These are phyloP conservation scores for Phytomonas sp. DNA, from an alignment of 208 protist genomes.

Conservation along the genomic window DNA sequence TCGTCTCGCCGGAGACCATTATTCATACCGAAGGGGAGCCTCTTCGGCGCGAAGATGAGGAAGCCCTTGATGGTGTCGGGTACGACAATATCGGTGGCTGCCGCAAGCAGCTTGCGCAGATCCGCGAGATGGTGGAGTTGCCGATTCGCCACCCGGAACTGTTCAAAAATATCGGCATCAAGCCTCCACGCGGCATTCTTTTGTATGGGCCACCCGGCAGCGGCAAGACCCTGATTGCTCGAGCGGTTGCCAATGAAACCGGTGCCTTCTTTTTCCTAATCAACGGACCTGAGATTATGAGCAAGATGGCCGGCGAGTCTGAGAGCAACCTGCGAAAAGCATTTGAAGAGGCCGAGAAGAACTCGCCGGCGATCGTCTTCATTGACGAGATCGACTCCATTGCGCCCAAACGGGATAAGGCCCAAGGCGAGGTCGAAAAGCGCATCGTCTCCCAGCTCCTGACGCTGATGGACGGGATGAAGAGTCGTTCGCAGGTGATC, in stretches of 20 bases:
- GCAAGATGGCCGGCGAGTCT: constrained; percentile 99
- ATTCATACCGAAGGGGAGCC: constrained; percentile 99
- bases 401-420: constrained; percentile 99
- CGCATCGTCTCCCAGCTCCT: constrained; percentile 99
- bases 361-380: constrained; percentile 99
- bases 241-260: constrained; percentile 99
- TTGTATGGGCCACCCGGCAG: constrained; percentile 98
- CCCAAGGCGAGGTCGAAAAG: constrained; percentile 99
- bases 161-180: constrained; percentile 98
- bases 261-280: constrained; percentile 99
- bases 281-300: constrained; percentile 99
- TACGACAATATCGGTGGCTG: constrained; percentile 99
- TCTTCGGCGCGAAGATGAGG: constrained; percentile 99
- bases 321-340: constrained; percentile 99
- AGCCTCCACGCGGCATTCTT: constrained; percentile 96
- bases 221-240: constrained; percentile 99
- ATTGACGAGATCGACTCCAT: constrained; percentile 99
- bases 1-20: constrained; percentile 98
- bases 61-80: constrained; percentile 89
- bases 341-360: constrained; percentile 99
- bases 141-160: constrained; percentile 98
- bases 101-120: constrained; percentile 98
- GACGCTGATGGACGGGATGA: constrained; percentile 99
- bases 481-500: constrained; percentile 96
- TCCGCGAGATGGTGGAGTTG: constrained; percentile 99